phyloP scores from a whole-genome alignment of 352 stramenopile genomes.

The Phytophthora sp. region DNA sequence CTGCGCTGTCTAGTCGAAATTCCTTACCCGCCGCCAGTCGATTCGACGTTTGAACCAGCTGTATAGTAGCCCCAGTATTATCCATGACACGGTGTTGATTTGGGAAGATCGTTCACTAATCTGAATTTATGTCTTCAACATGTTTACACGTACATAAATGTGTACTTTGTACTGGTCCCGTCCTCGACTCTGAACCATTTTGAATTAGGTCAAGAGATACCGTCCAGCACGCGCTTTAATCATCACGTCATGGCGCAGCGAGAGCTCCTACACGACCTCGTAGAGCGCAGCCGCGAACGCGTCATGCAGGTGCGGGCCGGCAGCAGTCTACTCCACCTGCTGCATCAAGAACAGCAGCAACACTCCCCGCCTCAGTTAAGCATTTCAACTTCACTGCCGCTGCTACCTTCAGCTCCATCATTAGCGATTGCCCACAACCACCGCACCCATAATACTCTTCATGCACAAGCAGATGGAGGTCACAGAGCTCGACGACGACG shows the following conservation, averaged over 20 bases:
- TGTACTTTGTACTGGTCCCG: constrained; percentile 3
- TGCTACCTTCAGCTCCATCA: constrained; percentile 18
- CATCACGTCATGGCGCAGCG: constrained; percentile 44
- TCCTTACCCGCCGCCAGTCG: too few species aligned
- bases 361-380: background rate
- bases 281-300: constrained; percentile 66
- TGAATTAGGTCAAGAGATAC: background rate
- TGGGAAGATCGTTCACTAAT: too few species aligned
- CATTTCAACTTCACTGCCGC: constrained; percentile 18
- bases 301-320: constrained; percentile 63
- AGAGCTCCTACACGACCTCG: constrained; percentile 59
- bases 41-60: too few species aligned
- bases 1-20: too few species aligned
- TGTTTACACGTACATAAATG: background rate
- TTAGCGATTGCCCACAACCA: constrained; percentile 9
- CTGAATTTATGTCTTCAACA: too few species aligned
- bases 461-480: background rate
- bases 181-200: constrained; percentile 17
- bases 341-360: constrained; percentile 32
- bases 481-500: constrained; percentile 3
- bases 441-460: background rate
- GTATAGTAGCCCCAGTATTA: too few species aligned
- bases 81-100: too few species aligned
- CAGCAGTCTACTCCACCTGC: constrained; percentile 48
- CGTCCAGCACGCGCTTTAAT: constrained; percentile 3